Conservation (phyloP, 176 grass and related monocot genomes). For the Zoysia pacifica region DNA sequence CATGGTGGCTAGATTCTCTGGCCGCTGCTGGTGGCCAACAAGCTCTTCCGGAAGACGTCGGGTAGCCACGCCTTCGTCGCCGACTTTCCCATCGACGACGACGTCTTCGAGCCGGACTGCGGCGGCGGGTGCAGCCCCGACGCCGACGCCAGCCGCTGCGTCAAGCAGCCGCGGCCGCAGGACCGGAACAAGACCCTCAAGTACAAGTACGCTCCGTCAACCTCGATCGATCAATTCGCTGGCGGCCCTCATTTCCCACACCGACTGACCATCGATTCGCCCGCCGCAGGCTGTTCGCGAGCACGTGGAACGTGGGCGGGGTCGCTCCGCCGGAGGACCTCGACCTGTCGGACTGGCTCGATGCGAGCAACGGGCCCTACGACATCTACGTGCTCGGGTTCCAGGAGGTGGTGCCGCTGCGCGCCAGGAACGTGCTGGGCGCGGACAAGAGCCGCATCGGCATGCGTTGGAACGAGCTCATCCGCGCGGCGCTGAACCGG, state of each 20-base stretch:
- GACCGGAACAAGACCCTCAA: constrained; percentile 44
- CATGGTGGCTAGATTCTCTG: constrained; percentile 60
- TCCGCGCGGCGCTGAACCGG: constrained; percentile 70
- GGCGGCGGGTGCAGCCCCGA: constrained; percentile 49
- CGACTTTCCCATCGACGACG: constrained; percentile 54
- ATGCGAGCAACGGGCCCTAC: constrained; percentile 57
- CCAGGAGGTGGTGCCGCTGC: constrained; percentile 91
- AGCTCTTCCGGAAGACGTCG: constrained; percentile 68
- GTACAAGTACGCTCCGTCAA: constrained; percentile 59
- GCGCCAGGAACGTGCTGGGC: constrained; percentile 78
- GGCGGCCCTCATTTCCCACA: background rate
- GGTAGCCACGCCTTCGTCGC: constrained; percentile 67
- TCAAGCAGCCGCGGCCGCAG: constrained; percentile 39
- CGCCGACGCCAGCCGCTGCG: constrained; percentile 40
- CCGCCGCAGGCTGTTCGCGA: constrained; percentile 62
- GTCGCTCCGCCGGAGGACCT: constrained; percentile 62
- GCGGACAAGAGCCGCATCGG: constrained; percentile 72
- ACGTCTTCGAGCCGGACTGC: constrained; percentile 3
- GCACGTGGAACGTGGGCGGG: constrained; percentile 98
- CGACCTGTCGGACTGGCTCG: constrained; percentile 88
- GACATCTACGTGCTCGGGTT: constrained; percentile 97
- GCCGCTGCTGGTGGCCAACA: constrained; percentile 86
- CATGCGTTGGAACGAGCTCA: constrained; percentile 79
- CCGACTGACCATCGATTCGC: background rate
- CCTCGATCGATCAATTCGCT: background rate